Evolutionary conservation across 176 grass and related monocot genomes (phyloP).

Genomic region (Aegilops sharonensis): DNA sequence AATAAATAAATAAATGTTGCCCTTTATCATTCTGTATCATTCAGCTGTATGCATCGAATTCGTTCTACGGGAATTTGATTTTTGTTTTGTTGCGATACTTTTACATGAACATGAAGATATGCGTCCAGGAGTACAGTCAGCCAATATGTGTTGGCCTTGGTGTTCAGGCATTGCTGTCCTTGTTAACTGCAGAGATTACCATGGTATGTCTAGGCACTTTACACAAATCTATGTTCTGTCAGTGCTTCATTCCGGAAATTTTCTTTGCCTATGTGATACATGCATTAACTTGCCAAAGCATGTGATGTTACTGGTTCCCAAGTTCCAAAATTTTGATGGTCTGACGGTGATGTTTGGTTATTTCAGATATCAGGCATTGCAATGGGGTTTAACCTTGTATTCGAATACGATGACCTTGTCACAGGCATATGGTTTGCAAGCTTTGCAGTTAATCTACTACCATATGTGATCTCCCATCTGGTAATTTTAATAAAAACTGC

Average conservation of each 20-base stretch:
- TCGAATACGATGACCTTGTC: constrained; percentile 67
- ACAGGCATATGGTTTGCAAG: constrained; percentile 66
- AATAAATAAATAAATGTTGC: neutral
- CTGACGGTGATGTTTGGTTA: constrained; percentile 26
- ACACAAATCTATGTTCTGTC: constrained; percentile 1
- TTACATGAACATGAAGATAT: constrained; percentile 64
- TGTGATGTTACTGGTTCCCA: neutral
- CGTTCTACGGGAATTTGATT: constrained; percentile 31
- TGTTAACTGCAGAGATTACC: constrained; percentile 79
- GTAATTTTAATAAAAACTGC: constrained; percentile 40
- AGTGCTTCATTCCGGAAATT: constrained; percentile 31
- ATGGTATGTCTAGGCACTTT: constrained; percentile 54
- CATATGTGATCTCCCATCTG: constrained; percentile 61
- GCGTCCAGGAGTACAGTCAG: constrained; percentile 76
- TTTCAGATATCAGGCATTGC: constrained; percentile 97
- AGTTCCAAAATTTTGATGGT: constrained; percentile 15
- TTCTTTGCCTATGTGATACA: neutral
- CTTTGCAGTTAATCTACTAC: constrained; percentile 66
- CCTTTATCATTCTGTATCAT: neutral
- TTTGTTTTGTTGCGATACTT: constrained; percentile 2
- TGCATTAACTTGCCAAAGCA: neutral
- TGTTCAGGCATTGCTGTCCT: constrained; percentile 76
- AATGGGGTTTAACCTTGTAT: constrained; percentile 80
- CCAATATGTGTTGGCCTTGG: constrained; percentile 73
- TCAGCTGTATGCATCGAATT: neutral